These are phyloP conservation scores for Arachis monticola DNA, from an alignment of 331 rosid genomes.

Conservation along the genomic window DNA sequence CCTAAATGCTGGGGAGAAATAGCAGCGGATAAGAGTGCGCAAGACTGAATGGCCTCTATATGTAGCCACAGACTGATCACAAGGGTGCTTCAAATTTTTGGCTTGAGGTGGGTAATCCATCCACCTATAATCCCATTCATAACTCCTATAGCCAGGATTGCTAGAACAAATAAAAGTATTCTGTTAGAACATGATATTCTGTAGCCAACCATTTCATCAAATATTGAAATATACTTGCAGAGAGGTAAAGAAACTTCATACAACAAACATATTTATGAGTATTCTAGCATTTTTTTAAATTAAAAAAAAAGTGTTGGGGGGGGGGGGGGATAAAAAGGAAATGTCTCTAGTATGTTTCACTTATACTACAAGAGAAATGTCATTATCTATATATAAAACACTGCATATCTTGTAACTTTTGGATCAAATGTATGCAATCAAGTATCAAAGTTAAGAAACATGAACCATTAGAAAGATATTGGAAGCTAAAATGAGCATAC, in stretches of 20 bases:
- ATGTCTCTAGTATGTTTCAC: too few species aligned
- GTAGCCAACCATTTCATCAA: conserved; percentile 30
- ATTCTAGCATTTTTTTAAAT: not conserved
- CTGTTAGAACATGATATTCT: conserved; percentile 1
- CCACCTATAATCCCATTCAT: conserved; percentile 96
- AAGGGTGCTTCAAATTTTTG: conserved; percentile 64
- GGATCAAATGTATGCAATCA: not conserved
- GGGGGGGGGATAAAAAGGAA: too few species aligned
- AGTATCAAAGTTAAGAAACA: conserved; percentile 12
- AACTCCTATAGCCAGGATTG: conserved; percentile 55
- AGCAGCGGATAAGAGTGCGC: conserved; percentile 87
- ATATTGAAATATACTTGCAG: conserved; percentile 19
- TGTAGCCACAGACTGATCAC: conserved; percentile 82
- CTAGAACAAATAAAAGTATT: conserved; percentile 44
- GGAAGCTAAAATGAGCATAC: conserved; percentile 50
- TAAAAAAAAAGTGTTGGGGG: not conserved
- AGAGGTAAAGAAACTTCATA: conserved; percentile 13
- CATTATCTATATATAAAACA: too few species aligned
- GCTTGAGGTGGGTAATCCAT: conserved; percentile 87
- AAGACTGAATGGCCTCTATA: conserved; percentile 93
- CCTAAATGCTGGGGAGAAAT: conserved; percentile 92
- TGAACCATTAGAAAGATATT: conserved; percentile 1
- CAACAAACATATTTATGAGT: not conserved
- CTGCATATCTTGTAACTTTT: not conserved
- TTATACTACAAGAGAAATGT: too few species aligned